Percentiles rank a stretch among this genome's conserved stretches.
phyloP scores from a whole-genome alignment of 2,329 filamentous ascomycete genomes.

The Pseudogymnoascus sp. region DNA sequence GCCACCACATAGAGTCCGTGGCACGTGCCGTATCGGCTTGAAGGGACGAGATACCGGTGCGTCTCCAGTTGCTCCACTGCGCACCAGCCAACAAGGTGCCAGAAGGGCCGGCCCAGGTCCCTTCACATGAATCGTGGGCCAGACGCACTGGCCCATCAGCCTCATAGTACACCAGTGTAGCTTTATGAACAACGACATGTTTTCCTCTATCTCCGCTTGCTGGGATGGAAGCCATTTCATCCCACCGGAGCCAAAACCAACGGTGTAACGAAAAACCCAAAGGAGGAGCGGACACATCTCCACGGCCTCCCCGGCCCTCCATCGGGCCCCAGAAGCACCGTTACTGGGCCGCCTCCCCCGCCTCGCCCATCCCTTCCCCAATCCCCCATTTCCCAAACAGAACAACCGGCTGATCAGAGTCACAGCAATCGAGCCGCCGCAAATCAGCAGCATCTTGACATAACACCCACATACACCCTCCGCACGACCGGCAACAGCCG shows the following conservation, averaged over 20 bases:
- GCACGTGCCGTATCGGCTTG: slow-evolving; percentile 1
- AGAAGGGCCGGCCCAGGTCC: neutral
- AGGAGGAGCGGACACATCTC: neutral
- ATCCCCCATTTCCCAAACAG: neutral
- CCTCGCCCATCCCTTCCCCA: neutral
- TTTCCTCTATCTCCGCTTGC: neutral
- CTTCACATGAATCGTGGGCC: neutral
- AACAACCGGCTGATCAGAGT: neutral
- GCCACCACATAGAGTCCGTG: neutral
- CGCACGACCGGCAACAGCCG: neutral
- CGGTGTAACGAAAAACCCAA: neutral
- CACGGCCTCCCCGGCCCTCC: neutral
- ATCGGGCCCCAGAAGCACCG: neutral
- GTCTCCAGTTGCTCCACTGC: neutral
- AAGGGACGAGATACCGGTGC: slow-evolving; percentile 1
- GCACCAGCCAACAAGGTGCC: neutral
- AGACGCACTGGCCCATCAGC: neutral
- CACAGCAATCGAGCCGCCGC: neutral
- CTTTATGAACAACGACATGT: neutral
- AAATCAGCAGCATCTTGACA: neutral
- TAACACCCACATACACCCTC: neutral
- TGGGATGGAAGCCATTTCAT: neutral
- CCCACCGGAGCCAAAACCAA: neutral
- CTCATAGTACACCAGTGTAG: neutral
- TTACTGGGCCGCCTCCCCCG: neutral